Conservation (phyloP, 345 rosid genomes). For the Salix arbutifolia region DNA sequence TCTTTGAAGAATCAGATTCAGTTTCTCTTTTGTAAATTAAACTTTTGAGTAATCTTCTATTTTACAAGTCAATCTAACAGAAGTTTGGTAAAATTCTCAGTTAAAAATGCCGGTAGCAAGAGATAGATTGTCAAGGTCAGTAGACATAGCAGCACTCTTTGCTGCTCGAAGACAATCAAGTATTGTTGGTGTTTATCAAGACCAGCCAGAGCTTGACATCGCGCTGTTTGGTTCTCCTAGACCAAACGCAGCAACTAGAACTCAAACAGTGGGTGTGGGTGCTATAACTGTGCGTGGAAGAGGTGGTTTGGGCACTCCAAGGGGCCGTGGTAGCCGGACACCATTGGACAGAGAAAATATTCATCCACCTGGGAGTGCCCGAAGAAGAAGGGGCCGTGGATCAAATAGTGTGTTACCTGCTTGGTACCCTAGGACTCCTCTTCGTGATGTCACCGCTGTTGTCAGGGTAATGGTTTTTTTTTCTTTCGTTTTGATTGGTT, state of each 20-base stretch:
- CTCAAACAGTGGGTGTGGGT: constrained; percentile 12
- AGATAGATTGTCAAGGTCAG: constrained; percentile 52
- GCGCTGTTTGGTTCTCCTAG: constrained; percentile 29
- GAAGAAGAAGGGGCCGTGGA: constrained; percentile 28
- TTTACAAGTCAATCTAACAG: background rate
- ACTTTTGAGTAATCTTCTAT: background rate
- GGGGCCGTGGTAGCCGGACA: constrained; percentile 33
- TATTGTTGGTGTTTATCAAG: constrained; percentile 28
- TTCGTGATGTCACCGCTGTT: constrained; percentile 59
- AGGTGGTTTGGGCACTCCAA: constrained; percentile 38
- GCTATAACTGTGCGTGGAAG: constrained; percentile 31
- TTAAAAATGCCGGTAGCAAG: constrained; percentile 59
- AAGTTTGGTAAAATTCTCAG: constrained; percentile 3
- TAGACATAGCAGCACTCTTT: constrained; percentile 45
- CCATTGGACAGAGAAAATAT: constrained; percentile 41
- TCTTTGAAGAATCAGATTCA: background rate
- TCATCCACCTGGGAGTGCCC: constrained; percentile 6
- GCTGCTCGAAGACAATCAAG: constrained; percentile 36
- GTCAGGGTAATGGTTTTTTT: constrained; percentile 41
- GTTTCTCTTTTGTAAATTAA: background rate
- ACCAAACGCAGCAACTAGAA: background rate
- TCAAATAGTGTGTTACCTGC: constrained; percentile 49
- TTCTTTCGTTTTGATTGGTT: background rate
- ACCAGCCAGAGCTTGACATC: constrained; percentile 21
- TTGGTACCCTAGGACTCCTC: constrained; percentile 86